Evolutionary conservation across 345 rosid genomes (phyloP).

Genomic region (Eucalyptus pauciflora): DNA sequence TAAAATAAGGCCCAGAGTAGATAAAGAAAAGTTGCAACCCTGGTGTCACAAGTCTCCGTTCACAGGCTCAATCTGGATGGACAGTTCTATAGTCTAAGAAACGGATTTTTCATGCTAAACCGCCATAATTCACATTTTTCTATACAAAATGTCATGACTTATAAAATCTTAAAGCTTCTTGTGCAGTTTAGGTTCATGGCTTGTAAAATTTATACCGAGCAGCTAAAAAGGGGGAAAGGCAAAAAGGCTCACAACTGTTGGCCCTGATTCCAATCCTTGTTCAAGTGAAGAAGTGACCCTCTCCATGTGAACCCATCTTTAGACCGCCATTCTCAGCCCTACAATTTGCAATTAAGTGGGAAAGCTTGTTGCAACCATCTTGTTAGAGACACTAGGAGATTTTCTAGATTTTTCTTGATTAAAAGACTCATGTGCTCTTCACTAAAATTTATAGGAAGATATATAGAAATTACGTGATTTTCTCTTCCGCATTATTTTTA

Average conservation of each 20-base stretch:
- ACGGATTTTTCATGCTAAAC: background rate
- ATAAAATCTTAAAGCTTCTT: background rate
- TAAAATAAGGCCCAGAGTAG: background rate
- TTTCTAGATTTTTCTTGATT: background rate
- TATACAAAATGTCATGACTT: background rate
- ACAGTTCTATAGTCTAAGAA: background rate
- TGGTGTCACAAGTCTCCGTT: background rate
- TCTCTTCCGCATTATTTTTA: background rate
- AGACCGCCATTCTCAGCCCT: background rate
- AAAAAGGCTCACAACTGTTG: background rate
- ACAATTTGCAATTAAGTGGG: background rate
- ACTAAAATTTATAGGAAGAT: background rate
- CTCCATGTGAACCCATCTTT: background rate
- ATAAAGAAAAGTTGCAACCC: background rate
- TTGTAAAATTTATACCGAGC: background rate
- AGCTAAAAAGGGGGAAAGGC: accelerated
- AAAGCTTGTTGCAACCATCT: background rate
- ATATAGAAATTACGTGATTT: background rate
- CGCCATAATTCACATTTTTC: background rate
- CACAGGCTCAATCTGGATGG: background rate
- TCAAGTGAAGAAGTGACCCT: background rate
- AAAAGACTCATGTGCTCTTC: background rate
- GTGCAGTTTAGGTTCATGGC: background rate
- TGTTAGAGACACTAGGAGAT: background rate
- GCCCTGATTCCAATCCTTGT: background rate